Conservation (phyloP, 1,284 basidiomycete genomes). For the Leccinum fallax region DNA sequence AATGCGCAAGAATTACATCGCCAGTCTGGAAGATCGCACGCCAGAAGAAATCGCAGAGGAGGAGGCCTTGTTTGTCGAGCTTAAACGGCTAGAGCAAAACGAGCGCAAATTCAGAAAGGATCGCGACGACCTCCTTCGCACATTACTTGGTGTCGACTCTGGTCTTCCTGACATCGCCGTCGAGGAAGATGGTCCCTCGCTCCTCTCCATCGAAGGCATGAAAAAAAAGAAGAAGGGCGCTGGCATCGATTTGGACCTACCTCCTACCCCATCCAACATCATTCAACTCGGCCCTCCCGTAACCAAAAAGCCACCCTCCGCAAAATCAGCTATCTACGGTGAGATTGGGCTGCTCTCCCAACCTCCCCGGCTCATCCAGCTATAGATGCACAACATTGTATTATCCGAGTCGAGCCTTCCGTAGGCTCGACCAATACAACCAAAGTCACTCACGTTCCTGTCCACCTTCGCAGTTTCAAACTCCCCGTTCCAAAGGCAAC, state of each 20-base stretch:
- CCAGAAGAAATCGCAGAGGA: constrained; percentile 92
- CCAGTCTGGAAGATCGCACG: constrained; percentile 84
- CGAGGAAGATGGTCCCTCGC: constrained; percentile 61
- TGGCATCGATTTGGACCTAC: constrained; percentile 56
- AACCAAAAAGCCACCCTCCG: constrained; percentile 48
- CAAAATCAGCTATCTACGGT: constrained; percentile 64
- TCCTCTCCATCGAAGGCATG: constrained; percentile 40
- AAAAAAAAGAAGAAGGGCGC: constrained; percentile 51
- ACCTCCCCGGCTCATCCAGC: constrained; percentile 10
- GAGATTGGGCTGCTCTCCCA: constrained; percentile 13
- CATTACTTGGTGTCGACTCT: constrained; percentile 82
- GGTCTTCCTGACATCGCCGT: constrained; percentile 74
- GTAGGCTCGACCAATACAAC: constrained; percentile 54
- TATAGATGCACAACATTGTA: constrained; percentile 74
- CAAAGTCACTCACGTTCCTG: constrained; percentile 76
- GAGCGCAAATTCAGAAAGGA: constrained; percentile 89
- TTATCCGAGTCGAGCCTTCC: constrained; percentile 67
- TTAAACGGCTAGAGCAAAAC: constrained; percentile 92
- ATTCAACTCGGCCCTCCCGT: constrained; percentile 46
- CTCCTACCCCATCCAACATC: constrained; percentile 53
- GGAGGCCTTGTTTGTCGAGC: constrained; percentile 93
- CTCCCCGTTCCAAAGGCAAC: constrained; percentile 76
- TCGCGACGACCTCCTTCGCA: constrained; percentile 87
- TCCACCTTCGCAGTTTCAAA: constrained; percentile 81
- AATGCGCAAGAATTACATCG: constrained; percentile 87